phyloP scores from a whole-genome alignment of 1,139 yeast species.

The Suhomyces chickasaworum region DNA sequence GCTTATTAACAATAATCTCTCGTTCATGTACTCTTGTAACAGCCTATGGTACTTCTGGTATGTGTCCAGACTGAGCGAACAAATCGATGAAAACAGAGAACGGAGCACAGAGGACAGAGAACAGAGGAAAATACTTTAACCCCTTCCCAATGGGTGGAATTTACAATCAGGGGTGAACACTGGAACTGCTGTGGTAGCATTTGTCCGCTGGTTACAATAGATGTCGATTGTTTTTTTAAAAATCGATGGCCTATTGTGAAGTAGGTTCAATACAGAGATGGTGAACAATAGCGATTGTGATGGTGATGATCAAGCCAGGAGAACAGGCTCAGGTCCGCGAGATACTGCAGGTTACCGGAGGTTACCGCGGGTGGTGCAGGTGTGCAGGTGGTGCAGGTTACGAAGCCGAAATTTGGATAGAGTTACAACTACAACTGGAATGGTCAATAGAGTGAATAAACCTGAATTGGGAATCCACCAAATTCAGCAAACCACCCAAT shows the following conservation, averaged over 20 bases:
- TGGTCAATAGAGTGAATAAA: no score
- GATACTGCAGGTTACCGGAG: no score
- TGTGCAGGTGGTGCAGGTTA: no score
- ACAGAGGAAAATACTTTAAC: background rate
- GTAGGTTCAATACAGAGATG: background rate
- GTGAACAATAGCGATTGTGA: background rate
- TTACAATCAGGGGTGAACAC: background rate
- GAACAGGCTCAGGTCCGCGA: background rate
- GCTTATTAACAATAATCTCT: conserved; percentile 4
- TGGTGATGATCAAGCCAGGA: background rate
- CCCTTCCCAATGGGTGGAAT: background rate
- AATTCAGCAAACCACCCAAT: no score
- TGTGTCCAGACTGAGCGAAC: conserved; percentile 4
- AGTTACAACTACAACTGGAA: no score
- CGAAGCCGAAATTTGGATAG: no score
- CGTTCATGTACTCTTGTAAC: background rate
- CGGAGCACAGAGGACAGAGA: no score
- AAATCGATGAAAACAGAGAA: conserved; percentile 5
- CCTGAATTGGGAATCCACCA: no score
- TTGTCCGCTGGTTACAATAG: conserved; percentile 1
- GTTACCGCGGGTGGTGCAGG: no score
- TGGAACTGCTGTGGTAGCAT: conserved; percentile 2
- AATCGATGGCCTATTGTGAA: background rate
- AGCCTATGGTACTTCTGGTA: background rate
- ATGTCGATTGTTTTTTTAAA: background rate